Evolutionary conservation across 345 rosid species (phyloP), one percentile per base, ranked within the genome.

Genomic region (Aethionema arabicum): DNA sequence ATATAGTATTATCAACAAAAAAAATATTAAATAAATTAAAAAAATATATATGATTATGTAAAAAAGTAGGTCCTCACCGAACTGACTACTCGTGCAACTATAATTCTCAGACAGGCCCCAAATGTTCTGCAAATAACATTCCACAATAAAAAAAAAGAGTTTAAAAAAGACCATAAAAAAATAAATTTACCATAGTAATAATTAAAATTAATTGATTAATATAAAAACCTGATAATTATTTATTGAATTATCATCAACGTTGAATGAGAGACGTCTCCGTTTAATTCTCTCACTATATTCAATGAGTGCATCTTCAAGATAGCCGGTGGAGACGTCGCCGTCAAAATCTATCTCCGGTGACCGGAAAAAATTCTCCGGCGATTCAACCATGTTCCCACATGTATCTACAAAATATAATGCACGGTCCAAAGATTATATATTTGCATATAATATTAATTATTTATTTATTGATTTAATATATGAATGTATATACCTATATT

Each of bases 241-340:
- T 21, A 21, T 21, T 47, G 58, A 62, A 46, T 14, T 62, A 43
- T 69, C 63, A 8, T 62, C 74, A 8, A 45, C 57, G 35, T 53
- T 46, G 33, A 70, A 70, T 33, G 69, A 41, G 72, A 88, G 66
- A 32, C 95, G 86, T 52, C 90, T 72, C 53, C 92, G 79, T 75
- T 88, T 91, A 55, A 85, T 76, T 56, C 78, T 70, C 45, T 73
- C 86, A n/a, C 66, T 74, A 53, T 77, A 83, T 70, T 88, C 87
- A 5, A 80, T 56, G 56, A 91, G 74, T 27, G 95, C 98, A 56
- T 91, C 98, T 72, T 91, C 89, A 31, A 91, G 80, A 56, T 91
- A 91, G 42, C 98, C 98, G 16, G 95, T 80, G 35, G 95, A 86
- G 15, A 80, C 66, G 64, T 85, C 86, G 33, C 78, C 68, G 16